Base-by-base conservation (phyloP, 2,329 filamentous ascomycete genomes). In the Setomelanomma holmii region DNA sequence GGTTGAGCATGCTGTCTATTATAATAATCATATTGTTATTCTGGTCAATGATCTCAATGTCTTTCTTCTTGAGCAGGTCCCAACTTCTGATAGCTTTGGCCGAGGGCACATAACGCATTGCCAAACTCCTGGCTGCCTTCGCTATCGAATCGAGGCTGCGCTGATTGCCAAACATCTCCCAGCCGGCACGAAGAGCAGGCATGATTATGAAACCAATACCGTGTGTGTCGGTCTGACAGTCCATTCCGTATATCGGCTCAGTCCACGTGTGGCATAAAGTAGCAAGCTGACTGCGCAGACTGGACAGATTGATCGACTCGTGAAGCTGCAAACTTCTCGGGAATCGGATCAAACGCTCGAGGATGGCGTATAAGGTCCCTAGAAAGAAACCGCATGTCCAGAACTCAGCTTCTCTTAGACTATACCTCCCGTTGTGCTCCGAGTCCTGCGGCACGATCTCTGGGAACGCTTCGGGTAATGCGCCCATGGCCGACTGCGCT, bases 301-400 rank as follows among this genome's bases (percentile, higher is more conserved):
- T 22, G 12, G 27, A 11, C 10, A 57, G 30, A 17, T 44, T 55
- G 6, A 48, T 45, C 12, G 49, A 19, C 34, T 21, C 22, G 7
- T 55, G 17, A 11, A 63, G 24, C 17, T 53, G 20, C 20, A 64
- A 8, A 35, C 46, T 57, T 21, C 56, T 53, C 11, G 62, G 47
- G 39, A 69, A 70, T 35, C 63, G 69, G 33, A 71, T 58, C 38
- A 67, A 42, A 10, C 76, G 51, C 49, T 78, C 70, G 4, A 79
- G 63, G 0, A 81, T 66, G 1, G 75, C 63, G 47, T 80, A 79
- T 2, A 81, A 54, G 3, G 69, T 72, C 0, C 79, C 79, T 0
- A 78, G 79, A 47, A 81, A 81, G 68, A 81, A 81, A 0, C 79
- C 79, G 2, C 75, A 79, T 0, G 78, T 81, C 79, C 79, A 82